Evolutionary conservation across 768 basidiomycete species (phyloP), one percentile per base, ranked within the genome.

Genomic region (Infundibulicybe gibba): DNA sequence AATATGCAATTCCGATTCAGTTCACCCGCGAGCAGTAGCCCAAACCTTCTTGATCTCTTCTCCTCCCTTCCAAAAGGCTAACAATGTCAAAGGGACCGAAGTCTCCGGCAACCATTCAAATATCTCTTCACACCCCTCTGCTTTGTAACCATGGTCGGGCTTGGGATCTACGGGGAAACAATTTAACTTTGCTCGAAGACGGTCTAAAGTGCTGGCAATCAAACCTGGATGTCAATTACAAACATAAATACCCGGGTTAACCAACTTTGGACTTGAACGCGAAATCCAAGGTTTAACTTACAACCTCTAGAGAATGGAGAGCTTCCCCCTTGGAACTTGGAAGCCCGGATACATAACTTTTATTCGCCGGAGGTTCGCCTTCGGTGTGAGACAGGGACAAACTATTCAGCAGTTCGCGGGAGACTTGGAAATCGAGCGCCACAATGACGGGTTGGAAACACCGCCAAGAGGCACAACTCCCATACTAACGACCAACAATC

Each of bases 101-200:
- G 44, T 45, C 44, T 45, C 44, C 44, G 44, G 44, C 20, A 32
- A 45, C 44, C 25, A 45, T 45, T 34, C 38, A 45, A 45, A 34
- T 45, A 37, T 45, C 44, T 35, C 20, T 39, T 32, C 44, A 40
- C 35, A 15, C 17, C n/a, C 43, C 14, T 33, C 25, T 11, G 33
- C 4, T 38, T 19, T 38, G 35, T 19, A 19, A n/a, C 35, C 35
- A n/a, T 38, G 35, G 35, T 38, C 35, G 10, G 14, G n/a, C 35
- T 19, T 10, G 10, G 17, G 35, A n/a, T 38, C 17, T n/a, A n/a
- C 14, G 14, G n/a, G 14, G 35, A 6, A 10, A 6, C 17, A 38
- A 4, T 38, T 38, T 3, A 38, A 10, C 35, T 38, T 38, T 10
- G 17, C 35, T 19, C 35, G 35, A 19, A 38, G 35, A 10, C 14